A percentile compares a stretch with the other conserved stretches of the same genome.
These are phyloP conservation scores for Zygosaccharomyces pseudorouxii DNA, from an alignment of 805 yeast genomes.

Conservation along the genomic window DNA sequence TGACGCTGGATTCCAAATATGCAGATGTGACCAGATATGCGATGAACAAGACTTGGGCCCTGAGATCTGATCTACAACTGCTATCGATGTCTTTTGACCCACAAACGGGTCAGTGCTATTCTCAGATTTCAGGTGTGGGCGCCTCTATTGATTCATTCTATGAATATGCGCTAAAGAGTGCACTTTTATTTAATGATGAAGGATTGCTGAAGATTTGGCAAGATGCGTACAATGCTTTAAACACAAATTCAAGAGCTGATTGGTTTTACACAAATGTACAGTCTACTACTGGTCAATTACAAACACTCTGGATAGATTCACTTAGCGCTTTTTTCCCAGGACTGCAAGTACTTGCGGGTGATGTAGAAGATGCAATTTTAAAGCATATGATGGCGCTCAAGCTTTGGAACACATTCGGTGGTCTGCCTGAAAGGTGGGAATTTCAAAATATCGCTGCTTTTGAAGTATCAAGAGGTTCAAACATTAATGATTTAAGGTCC, in stretches of 20 bases:
- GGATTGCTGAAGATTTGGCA: conserved; percentile 53
- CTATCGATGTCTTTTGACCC: conserved; percentile 78
- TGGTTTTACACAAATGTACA: conserved; percentile 58
- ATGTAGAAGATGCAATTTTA: conserved; percentile 56
- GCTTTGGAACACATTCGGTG: conserved; percentile 74
- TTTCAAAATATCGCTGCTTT: conserved; percentile 20
- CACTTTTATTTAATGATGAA: conserved; percentile 65
- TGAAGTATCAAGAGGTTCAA: neutral
- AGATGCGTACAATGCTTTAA: conserved; percentile 53
- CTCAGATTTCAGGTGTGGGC: conserved; percentile 71
- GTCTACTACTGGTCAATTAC: conserved; percentile 44
- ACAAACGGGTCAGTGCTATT: conserved; percentile 48
- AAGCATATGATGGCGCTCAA: conserved; percentile 63
- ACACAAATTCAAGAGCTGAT: conserved; percentile 46
- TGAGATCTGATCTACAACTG: conserved; percentile 56
- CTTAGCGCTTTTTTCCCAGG: conserved; percentile 89
- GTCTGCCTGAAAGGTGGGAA: conserved; percentile 87
- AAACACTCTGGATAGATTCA: conserved; percentile 75
- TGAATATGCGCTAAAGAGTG: conserved; percentile 78
- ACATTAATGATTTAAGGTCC: neutral
- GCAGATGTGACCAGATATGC: conserved; percentile 58
- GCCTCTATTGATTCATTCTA: conserved; percentile 90
- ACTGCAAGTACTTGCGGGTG: conserved; percentile 72
- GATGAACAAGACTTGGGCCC: conserved; percentile 65
- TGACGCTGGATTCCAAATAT: conserved; percentile 71